Evolutionary conservation across 1,139 yeast species (phyloP).

Genomic region (Diutina mesorugosa): DNA sequence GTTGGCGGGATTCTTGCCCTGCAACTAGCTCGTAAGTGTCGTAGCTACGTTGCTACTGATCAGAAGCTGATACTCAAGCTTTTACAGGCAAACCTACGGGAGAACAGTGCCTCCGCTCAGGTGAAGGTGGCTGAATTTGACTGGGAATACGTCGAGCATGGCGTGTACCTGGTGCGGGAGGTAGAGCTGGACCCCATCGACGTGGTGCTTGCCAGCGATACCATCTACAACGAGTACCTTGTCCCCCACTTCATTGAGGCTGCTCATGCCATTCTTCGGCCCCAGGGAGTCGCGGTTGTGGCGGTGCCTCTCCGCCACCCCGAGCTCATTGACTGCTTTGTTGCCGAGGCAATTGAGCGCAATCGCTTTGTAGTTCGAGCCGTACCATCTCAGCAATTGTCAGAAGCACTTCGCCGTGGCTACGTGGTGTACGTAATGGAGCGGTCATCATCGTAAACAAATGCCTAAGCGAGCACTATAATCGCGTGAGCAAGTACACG

Average conservation of each 20-base stretch:
- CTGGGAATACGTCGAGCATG: slow-evolving; percentile 44
- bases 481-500: no score
- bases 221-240: slow-evolving; percentile 55
- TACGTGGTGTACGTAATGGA: not conserved
- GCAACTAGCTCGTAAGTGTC: slow-evolving; percentile 23
- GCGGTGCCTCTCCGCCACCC: slow-evolving; percentile 48
- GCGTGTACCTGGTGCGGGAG: slow-evolving; percentile 11
- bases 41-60: slow-evolving; percentile 45
- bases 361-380: slow-evolving; percentile 11
- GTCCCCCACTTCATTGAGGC: slow-evolving; percentile 39
- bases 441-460: not conserved
- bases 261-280: slow-evolving; percentile 19
- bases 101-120: slow-evolving; percentile 13
- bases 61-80: slow-evolving; percentile 45
- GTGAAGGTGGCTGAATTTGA: slow-evolving; percentile 40
- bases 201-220: slow-evolving; percentile 52
- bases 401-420: not conserved
- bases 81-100: slow-evolving; percentile 28
- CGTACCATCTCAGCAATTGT: slow-evolving; percentile 10
- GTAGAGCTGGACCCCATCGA: slow-evolving; percentile 16
- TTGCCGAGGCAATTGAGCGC: slow-evolving; percentile 13
- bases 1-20: slow-evolving; percentile 43
- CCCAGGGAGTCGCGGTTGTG: slow-evolving; percentile 25
- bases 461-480: no score
- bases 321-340: slow-evolving; percentile 35